Base-by-base conservation (phyloP, 805 yeast species). In the Wickerhamomyces strasburgensis region DNA sequence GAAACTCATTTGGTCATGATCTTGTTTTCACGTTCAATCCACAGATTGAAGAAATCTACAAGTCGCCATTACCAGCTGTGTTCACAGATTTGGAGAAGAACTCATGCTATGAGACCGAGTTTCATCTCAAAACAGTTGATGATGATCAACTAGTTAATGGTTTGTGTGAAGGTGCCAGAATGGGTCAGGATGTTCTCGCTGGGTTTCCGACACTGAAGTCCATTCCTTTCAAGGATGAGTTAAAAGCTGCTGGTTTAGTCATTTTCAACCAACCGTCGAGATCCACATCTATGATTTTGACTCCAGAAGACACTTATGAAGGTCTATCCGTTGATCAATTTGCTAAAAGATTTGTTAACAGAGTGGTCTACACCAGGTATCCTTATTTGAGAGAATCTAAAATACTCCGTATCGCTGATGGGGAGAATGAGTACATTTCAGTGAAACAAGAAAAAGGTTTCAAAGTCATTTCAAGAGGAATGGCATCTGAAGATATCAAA, bases 161-260 rank as follows among this genome's bases (percentile, higher is more conserved):
- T 4, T 67, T 89, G 36, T 64, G 75, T 26, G 68, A 72, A 18
- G 84, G 83, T 37, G 93, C 87, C 6, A 67, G 71, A 37, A 60
- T 71, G 2, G 97, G 98, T 28, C 64, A 63, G n/a, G 72, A 80
- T 3, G 65, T 84, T 39, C 62, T 84, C 37, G 94, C 96, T 8
- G 96, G 98, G 2, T 93, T 93, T 72, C 98, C 98, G 35, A 68
- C 90, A 11, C 68, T 93, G 52, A 61, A 74, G 33, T 77, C 94
- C 1, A 60, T 93, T 31, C 81, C 87, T 6, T 81, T 78, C 52
- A 59, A 68, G 4, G 45, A 55, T 43, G 65, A 71, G 33, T 59
- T 89, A 46, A 71, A 69, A 30, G 65, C 69, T 43, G 81, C 78
- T 41, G 84, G 80, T 43, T 79, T 87, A 10, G 63, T 72, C 40